Conservation (phyloP, 306 rosid species). For the Vachellia pachyceras region DNA sequence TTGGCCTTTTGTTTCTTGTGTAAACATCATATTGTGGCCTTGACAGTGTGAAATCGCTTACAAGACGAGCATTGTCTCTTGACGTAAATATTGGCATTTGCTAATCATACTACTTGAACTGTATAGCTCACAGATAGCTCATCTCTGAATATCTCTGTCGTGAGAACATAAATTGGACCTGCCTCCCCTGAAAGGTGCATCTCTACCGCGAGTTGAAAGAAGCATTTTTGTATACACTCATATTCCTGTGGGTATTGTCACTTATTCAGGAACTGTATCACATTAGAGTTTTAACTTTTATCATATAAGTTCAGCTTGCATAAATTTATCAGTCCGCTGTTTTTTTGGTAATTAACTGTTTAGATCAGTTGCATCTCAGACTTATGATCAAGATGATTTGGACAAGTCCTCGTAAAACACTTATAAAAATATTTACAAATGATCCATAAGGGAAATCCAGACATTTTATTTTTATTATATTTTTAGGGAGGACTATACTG, state of each 20-base stretch:
- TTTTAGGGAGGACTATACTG: no score
- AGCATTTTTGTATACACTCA: background rate
- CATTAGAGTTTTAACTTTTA: background rate
- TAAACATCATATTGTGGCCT: constrained; percentile 4
- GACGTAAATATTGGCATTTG: background rate
- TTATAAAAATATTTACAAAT: no score
- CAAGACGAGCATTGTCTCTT: background rate
- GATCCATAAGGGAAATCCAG: background rate
- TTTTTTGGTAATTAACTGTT: background rate
- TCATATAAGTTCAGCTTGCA: background rate
- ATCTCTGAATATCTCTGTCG: background rate
- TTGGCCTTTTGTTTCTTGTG: background rate
- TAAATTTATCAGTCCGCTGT: background rate
- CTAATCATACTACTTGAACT: background rate
- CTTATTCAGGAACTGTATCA: background rate
- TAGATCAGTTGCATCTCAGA: background rate
- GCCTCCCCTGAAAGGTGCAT: constrained; percentile 20
- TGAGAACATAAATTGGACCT: background rate
- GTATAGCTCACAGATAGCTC: constrained; percentile 8
- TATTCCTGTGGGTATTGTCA: background rate
- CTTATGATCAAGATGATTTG: background rate
- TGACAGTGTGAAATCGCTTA: background rate
- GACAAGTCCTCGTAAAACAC: no score
- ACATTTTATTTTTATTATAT: no score
- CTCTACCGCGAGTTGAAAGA: background rate